These are phyloP conservation scores for Penicillium paneum DNA, from an alignment of 2,329 filamentous ascomycete species.

Conservation along the genomic window DNA sequence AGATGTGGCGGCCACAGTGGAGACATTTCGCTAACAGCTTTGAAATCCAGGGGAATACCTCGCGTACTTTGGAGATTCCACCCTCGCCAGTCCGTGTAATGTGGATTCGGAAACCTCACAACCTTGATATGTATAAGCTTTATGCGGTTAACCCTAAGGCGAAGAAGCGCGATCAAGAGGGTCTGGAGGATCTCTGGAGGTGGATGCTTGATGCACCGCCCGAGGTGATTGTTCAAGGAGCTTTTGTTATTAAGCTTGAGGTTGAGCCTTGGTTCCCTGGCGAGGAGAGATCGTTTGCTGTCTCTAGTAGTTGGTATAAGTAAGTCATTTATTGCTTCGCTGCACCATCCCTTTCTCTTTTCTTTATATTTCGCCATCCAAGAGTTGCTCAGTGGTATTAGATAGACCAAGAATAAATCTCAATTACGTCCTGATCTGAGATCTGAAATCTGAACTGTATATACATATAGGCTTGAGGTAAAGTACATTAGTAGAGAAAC, in stretches of 20 bases:
- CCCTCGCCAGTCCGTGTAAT: neutral
- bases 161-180: neutral
- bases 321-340: neutral
- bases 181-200: neutral
- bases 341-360: neutral
- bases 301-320: neutral
- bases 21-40: neutral
- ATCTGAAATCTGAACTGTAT: neutral
- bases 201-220: neutral
- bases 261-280: conserved; percentile 1
- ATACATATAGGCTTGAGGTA: neutral
- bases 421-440: neutral
- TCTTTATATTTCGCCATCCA: neutral
- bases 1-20: neutral
- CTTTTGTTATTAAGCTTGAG: neutral
- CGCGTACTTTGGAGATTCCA: neutral
- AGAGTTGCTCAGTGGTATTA: no score
- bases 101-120: neutral
- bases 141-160: neutral
- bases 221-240: neutral
- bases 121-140: neutral
- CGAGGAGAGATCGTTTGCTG: neutral
- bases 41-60: neutral
- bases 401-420: neutral
- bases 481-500: neutral